Percentiles rank a stretch among this genome's conserved stretches.
phyloP scores from a whole-genome alignment of 73 alveolate genomes.

The Tetrahymena thermophila region DNA sequence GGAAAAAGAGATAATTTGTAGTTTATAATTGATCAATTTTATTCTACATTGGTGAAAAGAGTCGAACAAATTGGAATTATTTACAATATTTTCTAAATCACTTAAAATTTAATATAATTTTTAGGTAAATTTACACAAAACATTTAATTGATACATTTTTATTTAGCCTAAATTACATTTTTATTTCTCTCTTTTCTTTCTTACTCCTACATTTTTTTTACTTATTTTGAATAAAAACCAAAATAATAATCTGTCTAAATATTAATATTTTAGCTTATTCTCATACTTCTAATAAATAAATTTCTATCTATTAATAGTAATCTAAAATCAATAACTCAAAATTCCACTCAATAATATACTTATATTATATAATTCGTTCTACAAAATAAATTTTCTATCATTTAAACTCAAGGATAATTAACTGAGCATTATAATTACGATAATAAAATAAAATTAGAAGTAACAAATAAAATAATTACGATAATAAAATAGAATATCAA shows the following conservation, averaged over 20 bases:
- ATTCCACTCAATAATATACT: too few species aligned
- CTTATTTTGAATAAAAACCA: too few species aligned
- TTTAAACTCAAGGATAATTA: not conserved
- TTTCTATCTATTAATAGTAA: too few species aligned
- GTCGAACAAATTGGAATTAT: not conserved
- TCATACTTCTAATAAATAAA: too few species aligned
- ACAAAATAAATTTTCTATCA: too few species aligned
- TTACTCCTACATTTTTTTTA: not conserved
- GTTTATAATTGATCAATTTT: not conserved
- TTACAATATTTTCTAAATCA: not conserved
- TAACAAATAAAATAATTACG: not conserved
- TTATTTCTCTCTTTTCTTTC: not conserved
- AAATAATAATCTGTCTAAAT: too few species aligned
- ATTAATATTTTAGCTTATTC: too few species aligned
- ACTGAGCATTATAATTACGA: not conserved
- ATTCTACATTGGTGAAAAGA: not conserved
- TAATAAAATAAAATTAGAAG: not conserved
- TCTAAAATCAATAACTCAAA: too few species aligned
- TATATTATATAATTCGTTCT: not conserved
- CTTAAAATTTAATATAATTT: too few species aligned
- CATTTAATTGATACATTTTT: not conserved
- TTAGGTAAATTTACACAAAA: not conserved
- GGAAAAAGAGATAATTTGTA: not conserved
- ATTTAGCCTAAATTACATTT: not conserved
- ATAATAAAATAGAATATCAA: too few species aligned